phyloP scores from a whole-genome alignment of 2,329 filamentous ascomycete genomes.

The Diaporthe nobilis region DNA sequence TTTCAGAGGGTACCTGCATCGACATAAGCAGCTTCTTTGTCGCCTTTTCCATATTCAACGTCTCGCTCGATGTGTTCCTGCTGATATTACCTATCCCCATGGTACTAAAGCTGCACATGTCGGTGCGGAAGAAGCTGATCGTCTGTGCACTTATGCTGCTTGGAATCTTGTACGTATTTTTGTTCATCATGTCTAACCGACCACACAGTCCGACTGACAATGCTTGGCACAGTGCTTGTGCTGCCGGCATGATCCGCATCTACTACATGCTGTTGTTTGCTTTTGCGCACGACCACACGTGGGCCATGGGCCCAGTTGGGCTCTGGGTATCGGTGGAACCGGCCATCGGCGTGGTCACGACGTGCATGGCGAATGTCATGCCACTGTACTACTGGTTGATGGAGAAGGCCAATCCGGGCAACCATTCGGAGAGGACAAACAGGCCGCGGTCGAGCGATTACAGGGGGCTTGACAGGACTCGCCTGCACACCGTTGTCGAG shows the following conservation, averaged over 20 bases:
- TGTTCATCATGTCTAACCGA: neutral
- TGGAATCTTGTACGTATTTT: conserved; percentile 9
- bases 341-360: conserved; percentile 21
- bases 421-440: conserved; percentile 12
- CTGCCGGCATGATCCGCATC: conserved; percentile 25
- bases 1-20: conserved; percentile 13
- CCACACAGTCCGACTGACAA: conserved; percentile 14
- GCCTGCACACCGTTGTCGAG: conserved; percentile 12
- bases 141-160: conserved; percentile 27
- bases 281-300: conserved; percentile 26
- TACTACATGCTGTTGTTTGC: conserved; percentile 20
- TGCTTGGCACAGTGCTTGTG: conserved; percentile 24
- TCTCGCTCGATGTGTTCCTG: conserved; percentile 3
- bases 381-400: conserved; percentile 25
- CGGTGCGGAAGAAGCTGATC: conserved; percentile 5
- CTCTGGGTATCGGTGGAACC: conserved; percentile 31
- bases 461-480: conserved; percentile 18
- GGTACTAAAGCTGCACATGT: conserved; percentile 24
- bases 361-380: conserved; percentile 23
- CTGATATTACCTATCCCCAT: neutral
- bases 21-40: neutral
- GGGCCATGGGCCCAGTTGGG: conserved; percentile 26
- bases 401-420: conserved; percentile 14
- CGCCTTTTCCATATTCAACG: conserved; percentile 12
- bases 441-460: conserved; percentile 29